Percentiles rank a stretch among this genome's conserved stretches.
Evolutionary conservation across 129 eudicot genomes (phyloP).

Genomic region (Lonicera japonica): DNA sequence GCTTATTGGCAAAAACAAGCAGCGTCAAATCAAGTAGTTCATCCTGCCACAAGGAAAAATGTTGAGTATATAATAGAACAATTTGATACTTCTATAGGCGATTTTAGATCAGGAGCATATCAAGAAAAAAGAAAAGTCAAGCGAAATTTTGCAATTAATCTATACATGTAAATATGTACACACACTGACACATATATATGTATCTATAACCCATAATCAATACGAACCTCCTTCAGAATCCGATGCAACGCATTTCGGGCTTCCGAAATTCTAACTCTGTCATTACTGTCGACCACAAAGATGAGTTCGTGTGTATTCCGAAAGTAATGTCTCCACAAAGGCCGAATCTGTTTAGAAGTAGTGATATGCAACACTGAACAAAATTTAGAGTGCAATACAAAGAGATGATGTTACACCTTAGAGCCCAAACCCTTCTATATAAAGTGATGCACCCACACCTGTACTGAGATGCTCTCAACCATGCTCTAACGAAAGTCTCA

Average conservation of each 20-base stretch:
- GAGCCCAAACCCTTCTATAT: too few relatives aligned
- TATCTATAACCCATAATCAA: neutral
- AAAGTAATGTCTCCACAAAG: constrained; percentile 43
- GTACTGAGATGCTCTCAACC: too few relatives aligned
- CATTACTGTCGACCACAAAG: constrained; percentile 38
- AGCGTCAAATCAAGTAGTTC: constrained; percentile 30
- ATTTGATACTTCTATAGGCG: neutral
- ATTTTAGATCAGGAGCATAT: neutral
- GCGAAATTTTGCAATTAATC: neutral
- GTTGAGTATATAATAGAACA: too few relatives aligned
- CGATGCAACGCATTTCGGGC: constrained; percentile 42
- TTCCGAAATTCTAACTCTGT: constrained; percentile 30
- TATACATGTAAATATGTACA: too few relatives aligned
- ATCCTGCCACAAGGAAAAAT: constrained; percentile 18
- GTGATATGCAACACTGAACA: neutral
- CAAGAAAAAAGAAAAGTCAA: too few relatives aligned
- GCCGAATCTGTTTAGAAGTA: constrained; percentile 26
- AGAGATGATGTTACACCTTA: neutral
- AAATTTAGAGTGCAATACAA: neutral
- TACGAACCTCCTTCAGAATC: constrained; percentile 29
- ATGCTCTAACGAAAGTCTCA: too few relatives aligned
- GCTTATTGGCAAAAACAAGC: constrained; percentile 46
- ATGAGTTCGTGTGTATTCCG: constrained; percentile 35
- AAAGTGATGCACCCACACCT: too few relatives aligned
- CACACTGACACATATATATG: neutral